A percentile compares a stretch with the other conserved stretches of the same genome.
Conservation (phyloP, 2,329 filamentous ascomycete species). For the Fusarium mundagurra region DNA sequence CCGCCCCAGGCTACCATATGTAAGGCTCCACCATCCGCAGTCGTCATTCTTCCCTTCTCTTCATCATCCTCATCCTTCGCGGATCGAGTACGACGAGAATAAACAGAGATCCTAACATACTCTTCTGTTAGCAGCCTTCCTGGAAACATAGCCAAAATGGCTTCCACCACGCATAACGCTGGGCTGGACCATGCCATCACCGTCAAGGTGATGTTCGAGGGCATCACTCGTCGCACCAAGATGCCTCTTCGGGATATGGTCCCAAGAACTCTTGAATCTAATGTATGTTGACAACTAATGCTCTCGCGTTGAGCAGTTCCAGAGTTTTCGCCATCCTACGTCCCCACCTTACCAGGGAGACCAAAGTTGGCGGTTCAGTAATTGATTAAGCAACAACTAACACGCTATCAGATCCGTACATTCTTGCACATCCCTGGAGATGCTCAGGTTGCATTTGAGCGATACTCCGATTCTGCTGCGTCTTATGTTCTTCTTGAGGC, state of each 20-base stretch:
- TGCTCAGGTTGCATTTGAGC: conserved; percentile 74
- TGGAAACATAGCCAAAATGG: conserved; percentile 38
- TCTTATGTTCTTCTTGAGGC: conserved; percentile 83
- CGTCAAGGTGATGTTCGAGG: conserved; percentile 84
- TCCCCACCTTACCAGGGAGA: background rate
- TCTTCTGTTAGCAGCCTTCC: background rate
- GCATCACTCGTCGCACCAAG: conserved; percentile 84
- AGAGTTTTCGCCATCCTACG: background rate
- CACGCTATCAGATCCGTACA: conserved; percentile 46
- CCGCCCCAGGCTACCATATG: conserved; percentile 36
- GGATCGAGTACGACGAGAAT: conserved; percentile 10
- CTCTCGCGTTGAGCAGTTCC: background rate
- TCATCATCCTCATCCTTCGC: conserved; percentile 30
- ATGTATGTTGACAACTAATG: conserved; percentile 70
- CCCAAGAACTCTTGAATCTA: conserved; percentile 77
- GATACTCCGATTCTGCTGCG: conserved; percentile 92
- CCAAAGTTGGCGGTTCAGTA: background rate
- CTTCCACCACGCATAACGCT: conserved; percentile 36
- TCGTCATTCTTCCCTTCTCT: conserved; percentile 30
- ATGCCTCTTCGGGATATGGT: conserved; percentile 86
- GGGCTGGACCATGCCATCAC: conserved; percentile 65
- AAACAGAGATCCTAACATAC: background rate
- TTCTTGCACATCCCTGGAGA: conserved; percentile 50
- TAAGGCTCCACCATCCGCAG: conserved; percentile 39
- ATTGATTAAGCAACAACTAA: conserved; percentile 10